phyloP scores from a whole-genome alignment of 192 early-diverging fungal species.

The Coemansia sp. region DNA sequence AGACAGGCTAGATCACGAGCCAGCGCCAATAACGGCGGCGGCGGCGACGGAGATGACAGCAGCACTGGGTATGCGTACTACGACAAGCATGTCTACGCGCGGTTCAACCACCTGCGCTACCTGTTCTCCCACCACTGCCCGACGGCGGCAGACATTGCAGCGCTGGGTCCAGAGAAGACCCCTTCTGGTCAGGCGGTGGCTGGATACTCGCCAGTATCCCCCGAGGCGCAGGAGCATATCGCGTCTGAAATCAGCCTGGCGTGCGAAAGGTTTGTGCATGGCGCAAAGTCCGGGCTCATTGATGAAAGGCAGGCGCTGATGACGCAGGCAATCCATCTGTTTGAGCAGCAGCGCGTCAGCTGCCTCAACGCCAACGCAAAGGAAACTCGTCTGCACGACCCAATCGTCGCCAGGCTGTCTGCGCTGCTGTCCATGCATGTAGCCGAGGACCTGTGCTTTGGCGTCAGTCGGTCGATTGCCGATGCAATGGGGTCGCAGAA shows the following conservation, averaged over 20 bases:
- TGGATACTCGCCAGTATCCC: constrained; percentile 1
- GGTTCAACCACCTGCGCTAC: constrained; percentile 40
- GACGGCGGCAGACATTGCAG: not conserved
- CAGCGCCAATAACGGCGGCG: not conserved
- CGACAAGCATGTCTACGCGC: constrained; percentile 28
- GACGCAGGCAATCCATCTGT: constrained; percentile 28
- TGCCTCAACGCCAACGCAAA: constrained; percentile 17
- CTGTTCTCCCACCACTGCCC: constrained; percentile 35
- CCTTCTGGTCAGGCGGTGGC: not conserved
- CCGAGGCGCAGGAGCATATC: constrained; percentile 17
- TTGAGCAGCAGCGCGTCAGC: constrained; percentile 45
- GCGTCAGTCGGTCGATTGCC: constrained; percentile 7
- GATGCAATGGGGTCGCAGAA: constrained; percentile 6
- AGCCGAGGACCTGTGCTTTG: constrained; percentile 21
- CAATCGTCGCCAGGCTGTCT: constrained; percentile 17
- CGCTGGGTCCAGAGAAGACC: not conserved
- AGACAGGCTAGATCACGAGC: not conserved
- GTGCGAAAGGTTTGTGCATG: constrained; percentile 18
- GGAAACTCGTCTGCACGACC: constrained; percentile 18
- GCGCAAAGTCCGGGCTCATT: constrained; percentile 14
- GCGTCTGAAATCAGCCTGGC: constrained; percentile 10
- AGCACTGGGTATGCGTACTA: constrained; percentile 18
- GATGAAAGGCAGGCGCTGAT: constrained; percentile 21
- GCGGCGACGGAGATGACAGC: not conserved
- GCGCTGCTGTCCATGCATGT: constrained; percentile 18